Percentiles rank a stretch among this genome's conserved stretches.
phyloP scores from a whole-genome alignment of 306 rosid genomes.

The Lablab purpureus region DNA sequence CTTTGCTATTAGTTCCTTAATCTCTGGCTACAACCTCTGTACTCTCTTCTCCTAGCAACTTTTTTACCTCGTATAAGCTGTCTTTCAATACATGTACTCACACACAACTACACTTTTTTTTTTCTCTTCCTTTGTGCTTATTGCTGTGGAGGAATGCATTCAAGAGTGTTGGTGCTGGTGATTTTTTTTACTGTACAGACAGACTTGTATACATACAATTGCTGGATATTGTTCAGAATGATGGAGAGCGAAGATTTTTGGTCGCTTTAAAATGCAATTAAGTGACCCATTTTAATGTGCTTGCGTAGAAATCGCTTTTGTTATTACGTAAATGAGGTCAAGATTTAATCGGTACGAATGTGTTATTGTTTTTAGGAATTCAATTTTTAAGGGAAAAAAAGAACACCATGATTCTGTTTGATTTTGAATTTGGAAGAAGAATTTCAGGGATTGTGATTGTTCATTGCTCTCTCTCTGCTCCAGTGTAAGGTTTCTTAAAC shows the following conservation, averaged over 20 bases:
- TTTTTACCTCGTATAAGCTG: slow-evolving; percentile 40
- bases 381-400: not conserved
- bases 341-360: not conserved
- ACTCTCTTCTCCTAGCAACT: slow-evolving; percentile 55
- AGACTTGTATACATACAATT: slow-evolving; percentile 45
- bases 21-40: slow-evolving; percentile 88
- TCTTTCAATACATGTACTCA: slow-evolving; percentile 16
- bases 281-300: not conserved
- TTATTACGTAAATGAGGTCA: not conserved
- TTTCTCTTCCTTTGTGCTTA: slow-evolving; percentile 11
- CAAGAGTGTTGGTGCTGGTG: slow-evolving; percentile 40
- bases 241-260: slow-evolving; percentile 32
- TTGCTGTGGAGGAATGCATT: slow-evolving; percentile 40
- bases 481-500: not conserved
- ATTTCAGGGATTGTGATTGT: not conserved
- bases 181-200: slow-evolving; percentile 52
- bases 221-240: slow-evolving; percentile 27
- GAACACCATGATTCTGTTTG: not conserved
- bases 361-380: not conserved
- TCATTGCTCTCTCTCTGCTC: not conserved
- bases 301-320: too few relatives aligned
- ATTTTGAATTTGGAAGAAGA: not conserved
- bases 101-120: not conserved
- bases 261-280: not conserved
- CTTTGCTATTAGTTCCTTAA: slow-evolving; percentile 85